These are phyloP conservation scores for Periconia sp. DNA, from an alignment of 2,329 filamentous ascomycete genomes.

Conservation along the genomic window DNA sequence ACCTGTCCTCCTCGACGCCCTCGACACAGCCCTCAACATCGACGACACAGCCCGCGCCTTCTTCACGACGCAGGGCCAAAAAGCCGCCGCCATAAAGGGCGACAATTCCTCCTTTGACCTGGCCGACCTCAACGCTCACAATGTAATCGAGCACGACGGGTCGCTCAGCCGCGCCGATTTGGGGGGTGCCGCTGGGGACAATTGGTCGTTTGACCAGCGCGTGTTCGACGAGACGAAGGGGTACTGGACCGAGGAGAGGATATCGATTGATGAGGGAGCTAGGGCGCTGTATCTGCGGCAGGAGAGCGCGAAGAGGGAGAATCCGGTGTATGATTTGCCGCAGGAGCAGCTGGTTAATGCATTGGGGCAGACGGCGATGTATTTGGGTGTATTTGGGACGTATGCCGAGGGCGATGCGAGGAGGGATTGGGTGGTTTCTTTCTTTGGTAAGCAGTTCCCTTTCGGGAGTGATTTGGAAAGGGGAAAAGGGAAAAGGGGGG, in stretches of 20 bases:
- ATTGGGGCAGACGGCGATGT: neutral
- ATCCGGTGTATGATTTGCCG: neutral
- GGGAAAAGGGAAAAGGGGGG: too few relatives aligned
- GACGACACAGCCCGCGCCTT: neutral
- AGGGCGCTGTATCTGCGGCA: neutral
- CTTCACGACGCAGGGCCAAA: neutral
- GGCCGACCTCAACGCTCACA: neutral
- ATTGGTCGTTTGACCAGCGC: neutral
- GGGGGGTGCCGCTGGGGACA: neutral
- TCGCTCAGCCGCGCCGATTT: constrained; percentile 1
- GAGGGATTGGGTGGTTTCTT: neutral
- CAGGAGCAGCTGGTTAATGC: constrained; percentile 1
- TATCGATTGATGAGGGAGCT: neutral
- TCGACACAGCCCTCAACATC: neutral
- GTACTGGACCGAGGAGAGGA: neutral
- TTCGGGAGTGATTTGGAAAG: too few relatives aligned
- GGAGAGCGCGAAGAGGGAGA: neutral
- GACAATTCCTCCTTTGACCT: neutral
- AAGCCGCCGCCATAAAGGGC: neutral
- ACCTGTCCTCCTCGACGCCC: neutral
- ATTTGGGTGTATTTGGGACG: neutral
- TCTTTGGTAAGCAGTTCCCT: neutral
- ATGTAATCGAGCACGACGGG: constrained; percentile 4
- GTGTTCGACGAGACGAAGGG: constrained; percentile 2
- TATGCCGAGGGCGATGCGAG: neutral